Conservation (phyloP, 306 rosid species). For the Sicyos baderoa region DNA sequence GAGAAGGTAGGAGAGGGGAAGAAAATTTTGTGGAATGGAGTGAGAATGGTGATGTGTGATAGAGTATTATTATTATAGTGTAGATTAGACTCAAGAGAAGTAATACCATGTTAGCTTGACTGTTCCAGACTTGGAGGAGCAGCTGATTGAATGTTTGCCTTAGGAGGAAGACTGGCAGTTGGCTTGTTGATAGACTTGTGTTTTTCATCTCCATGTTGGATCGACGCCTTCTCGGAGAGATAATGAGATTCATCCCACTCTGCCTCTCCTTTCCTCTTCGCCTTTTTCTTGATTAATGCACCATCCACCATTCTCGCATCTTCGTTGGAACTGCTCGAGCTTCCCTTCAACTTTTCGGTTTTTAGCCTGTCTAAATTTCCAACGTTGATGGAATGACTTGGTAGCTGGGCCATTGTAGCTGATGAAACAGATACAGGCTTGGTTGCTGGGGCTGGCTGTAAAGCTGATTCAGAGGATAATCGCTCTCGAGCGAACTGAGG, state of each 20-base stretch:
- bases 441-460: constrained; percentile 37
- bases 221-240: constrained; percentile 45
- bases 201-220: constrained; percentile 63
- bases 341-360: constrained; percentile 64
- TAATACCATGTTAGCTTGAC: constrained; percentile 59
- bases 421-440: constrained; percentile 36
- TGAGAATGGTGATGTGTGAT: constrained; percentile 15
- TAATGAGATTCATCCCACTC: constrained; percentile 50
- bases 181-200: constrained; percentile 53
- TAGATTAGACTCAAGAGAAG: constrained; percentile 28
- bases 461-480: constrained; percentile 43
- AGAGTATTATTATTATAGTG: constrained; percentile 26
- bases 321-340: constrained; percentile 46
- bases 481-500: constrained; percentile 33
- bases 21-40: constrained; percentile 12
- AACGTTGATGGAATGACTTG: constrained; percentile 44
- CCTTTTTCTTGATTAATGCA: constrained; percentile 54
- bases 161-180: constrained; percentile 41
- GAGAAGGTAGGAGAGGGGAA: background rate
- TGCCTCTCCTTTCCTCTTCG: constrained; percentile 61
- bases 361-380: constrained; percentile 35
- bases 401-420: constrained; percentile 33
- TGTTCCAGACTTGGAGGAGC: constrained; percentile 56
- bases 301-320: constrained; percentile 52
- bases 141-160: constrained; percentile 49